A percentile compares a stretch with the other conserved stretches of the same genome.
phyloP scores from a whole-genome alignment of 2,329 filamentous ascomycete genomes.

The Aulographum hederae region DNA sequence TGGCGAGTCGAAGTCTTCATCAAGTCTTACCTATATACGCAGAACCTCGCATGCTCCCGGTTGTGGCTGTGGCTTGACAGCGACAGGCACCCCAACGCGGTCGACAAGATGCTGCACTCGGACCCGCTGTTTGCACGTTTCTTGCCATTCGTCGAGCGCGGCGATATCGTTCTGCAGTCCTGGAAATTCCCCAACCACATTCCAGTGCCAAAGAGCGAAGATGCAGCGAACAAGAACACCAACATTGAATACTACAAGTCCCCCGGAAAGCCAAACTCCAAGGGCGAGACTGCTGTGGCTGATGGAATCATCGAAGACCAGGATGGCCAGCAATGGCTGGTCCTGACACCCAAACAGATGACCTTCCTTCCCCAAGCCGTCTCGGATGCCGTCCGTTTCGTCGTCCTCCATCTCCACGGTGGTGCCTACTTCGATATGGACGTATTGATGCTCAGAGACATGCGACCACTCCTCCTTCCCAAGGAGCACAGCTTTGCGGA shows the following conservation, averaged over 20 bases:
- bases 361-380: constrained; percentile 39
- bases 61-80: constrained; percentile 36
- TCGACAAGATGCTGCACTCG: constrained; percentile 30
- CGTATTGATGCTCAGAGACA: constrained; percentile 33
- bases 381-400: constrained; percentile 35
- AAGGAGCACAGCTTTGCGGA: constrained; percentile 35
- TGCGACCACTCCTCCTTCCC: constrained; percentile 33
- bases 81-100: constrained; percentile 30
- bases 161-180: constrained; percentile 31
- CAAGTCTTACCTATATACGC: constrained; percentile 38
- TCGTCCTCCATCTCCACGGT: constrained; percentile 34
- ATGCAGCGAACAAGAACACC: constrained; percentile 22
- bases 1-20: constrained; percentile 38
- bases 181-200: constrained; percentile 37
- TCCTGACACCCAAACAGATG: constrained; percentile 35
- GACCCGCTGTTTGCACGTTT: constrained; percentile 35
- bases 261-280: constrained; percentile 23
- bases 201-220: constrained; percentile 27
- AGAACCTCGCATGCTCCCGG: constrained; percentile 35
- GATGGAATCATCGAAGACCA: constrained; percentile 33
- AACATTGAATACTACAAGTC: constrained; percentile 31
- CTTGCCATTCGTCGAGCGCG: constrained; percentile 32
- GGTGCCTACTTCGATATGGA: constrained; percentile 39
- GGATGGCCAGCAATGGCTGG: constrained; percentile 31
- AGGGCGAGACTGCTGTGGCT: constrained; percentile 25